A percentile compares a stretch with the other conserved stretches of the same genome.
Conservation (phyloP, 2,329 filamentous ascomycete genomes). For the Paracamarosporium sp. region DNA sequence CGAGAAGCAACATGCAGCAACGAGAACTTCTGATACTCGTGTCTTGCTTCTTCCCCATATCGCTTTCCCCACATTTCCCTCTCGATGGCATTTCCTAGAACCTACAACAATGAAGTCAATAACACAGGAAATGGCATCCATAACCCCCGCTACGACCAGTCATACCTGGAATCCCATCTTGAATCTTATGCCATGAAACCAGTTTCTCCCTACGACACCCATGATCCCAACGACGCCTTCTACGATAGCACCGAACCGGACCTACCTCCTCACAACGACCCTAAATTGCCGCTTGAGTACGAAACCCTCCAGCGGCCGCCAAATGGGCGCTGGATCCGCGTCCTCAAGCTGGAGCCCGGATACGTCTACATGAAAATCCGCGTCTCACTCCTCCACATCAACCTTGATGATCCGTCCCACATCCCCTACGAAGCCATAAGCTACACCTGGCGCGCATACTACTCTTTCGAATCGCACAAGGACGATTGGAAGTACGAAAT, state of each 20-base stretch:
- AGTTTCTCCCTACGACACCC: not conserved
- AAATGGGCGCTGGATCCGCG: constrained; percentile 8
- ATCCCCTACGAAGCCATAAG: constrained; percentile 5
- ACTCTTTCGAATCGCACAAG: not conserved
- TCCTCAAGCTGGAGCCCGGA: constrained; percentile 5
- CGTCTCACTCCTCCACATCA: not conserved
- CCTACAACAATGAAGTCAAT: not conserved
- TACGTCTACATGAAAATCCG: not conserved
- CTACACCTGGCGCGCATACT: constrained; percentile 8
- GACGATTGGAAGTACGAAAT: not conserved
- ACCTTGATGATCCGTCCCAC: not conserved
- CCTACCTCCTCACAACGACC: not conserved
- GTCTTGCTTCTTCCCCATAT: not conserved
- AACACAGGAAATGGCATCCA: constrained; percentile 3
- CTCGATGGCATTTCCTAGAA: not conserved
- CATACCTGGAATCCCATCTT: not conserved
- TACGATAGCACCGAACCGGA: not conserved
- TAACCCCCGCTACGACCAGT: not conserved
- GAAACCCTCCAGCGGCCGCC: not conserved
- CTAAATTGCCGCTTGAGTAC: not conserved
- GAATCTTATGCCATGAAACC: constrained; percentile 1
- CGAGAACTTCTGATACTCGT: not conserved
- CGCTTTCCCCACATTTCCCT: too few relatives aligned
- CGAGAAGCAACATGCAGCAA: not conserved
- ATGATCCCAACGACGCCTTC: not conserved